Percentiles rank a stretch among this genome's conserved stretches.
phyloP scores from a whole-genome alignment of 805 yeast species.

The Kodamaea leandrae region DNA sequence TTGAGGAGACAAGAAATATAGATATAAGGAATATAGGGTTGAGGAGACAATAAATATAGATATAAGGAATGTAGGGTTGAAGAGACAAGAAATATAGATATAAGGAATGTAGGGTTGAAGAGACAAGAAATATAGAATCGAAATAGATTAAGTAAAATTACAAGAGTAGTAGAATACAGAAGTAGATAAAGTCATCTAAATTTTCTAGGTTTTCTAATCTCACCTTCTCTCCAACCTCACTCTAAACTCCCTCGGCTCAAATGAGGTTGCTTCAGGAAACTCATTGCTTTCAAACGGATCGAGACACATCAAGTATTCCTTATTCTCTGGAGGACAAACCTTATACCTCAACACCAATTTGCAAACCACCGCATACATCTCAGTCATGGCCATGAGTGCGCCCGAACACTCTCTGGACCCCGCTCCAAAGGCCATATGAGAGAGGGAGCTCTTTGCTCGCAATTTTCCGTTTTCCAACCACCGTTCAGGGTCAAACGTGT shows the following conservation, averaged over 20 bases:
- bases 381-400: slow-evolving; percentile 58
- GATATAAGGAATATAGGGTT: too few species aligned
- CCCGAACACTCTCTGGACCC: slow-evolving; percentile 78
- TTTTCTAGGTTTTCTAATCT: neutral
- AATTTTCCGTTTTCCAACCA: slow-evolving; percentile 38
- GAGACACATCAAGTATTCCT: slow-evolving; percentile 41
- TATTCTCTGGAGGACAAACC: slow-evolving; percentile 32
- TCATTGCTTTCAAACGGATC: slow-evolving; percentile 52
- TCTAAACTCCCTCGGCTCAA: slow-evolving; percentile 52
- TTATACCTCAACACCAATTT: slow-evolving; percentile 53
- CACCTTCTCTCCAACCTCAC: slow-evolving; percentile 12
- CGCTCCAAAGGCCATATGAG: slow-evolving; percentile 61
- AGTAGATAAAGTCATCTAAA: too few species aligned
- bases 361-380: slow-evolving; percentile 56
- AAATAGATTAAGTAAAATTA: too few species aligned
- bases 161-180: too few species aligned
- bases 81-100: too few species aligned
- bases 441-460: neutral
- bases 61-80: too few species aligned
- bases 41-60: too few species aligned
- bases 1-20: too few species aligned
- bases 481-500: slow-evolving; percentile 50
- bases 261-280: slow-evolving; percentile 57
- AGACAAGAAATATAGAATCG: too few species aligned
- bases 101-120: too few species aligned